phyloP scores from a whole-genome alignment of 139 green algal genomes.

The Coelastrella sp. region DNA sequence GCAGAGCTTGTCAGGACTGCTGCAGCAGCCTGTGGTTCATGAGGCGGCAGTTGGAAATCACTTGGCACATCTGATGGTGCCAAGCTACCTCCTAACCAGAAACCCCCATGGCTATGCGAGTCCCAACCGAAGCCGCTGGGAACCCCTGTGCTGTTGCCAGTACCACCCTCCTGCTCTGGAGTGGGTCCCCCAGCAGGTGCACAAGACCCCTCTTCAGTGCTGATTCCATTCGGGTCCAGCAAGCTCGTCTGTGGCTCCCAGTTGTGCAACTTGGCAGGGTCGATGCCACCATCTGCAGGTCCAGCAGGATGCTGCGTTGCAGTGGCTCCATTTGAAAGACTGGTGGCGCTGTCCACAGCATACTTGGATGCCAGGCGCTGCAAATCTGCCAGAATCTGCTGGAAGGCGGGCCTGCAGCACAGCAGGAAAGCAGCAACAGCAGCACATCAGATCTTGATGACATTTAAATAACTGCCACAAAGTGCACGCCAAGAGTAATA shows the following conservation, averaged over 20 bases:
- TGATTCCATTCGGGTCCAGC: background rate
- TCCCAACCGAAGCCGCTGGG: background rate
- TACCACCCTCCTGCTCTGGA: background rate
- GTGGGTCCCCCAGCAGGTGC: background rate
- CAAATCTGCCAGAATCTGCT: constrained; percentile 51
- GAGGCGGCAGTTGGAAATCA: background rate
- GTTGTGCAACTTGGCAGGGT: background rate
- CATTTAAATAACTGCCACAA: too few relatives aligned
- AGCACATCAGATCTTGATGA: too few relatives aligned
- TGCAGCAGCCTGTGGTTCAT: too few relatives aligned
- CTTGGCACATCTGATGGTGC: background rate
- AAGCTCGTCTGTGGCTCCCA: constrained; percentile 45
- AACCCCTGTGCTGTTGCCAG: background rate
- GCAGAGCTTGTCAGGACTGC: too few relatives aligned
- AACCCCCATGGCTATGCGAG: background rate
- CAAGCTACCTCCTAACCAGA: constrained; percentile 1
- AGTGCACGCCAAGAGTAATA: too few relatives aligned
- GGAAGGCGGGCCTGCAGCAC: constrained; percentile 45
- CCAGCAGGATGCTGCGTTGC: constrained; percentile 3
- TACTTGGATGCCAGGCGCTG: constrained; percentile 48
- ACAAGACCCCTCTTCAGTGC: background rate
- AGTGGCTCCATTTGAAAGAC: background rate
- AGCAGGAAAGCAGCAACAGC: background rate
- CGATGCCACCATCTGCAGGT: background rate
- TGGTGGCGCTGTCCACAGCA: background rate